A percentile compares a stretch with the other conserved stretches of the same genome.
phyloP scores from a whole-genome alignment of 2,329 filamentous ascomycete genomes.

The Cladosporium sp. region DNA sequence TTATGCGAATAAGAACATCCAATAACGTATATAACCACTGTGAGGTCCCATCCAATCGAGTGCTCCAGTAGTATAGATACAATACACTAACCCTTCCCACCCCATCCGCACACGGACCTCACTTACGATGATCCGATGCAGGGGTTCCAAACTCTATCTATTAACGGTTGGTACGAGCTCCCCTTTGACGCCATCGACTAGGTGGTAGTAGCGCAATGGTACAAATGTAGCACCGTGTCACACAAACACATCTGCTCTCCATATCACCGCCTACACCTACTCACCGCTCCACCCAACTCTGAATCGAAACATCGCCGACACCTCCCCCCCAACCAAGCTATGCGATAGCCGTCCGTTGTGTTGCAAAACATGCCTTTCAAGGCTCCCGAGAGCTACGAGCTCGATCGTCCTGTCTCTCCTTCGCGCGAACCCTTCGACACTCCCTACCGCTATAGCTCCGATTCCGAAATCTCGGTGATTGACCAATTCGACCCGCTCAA shows the following conservation, averaged over 20 bases:
- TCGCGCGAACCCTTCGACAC: conserved; percentile 10
- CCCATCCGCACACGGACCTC: neutral
- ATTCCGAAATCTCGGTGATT: conserved; percentile 22
- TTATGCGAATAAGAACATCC: too few species aligned
- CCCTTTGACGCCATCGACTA: neutral
- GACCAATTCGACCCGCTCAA: conserved; percentile 46
- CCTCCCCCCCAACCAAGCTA: neutral
- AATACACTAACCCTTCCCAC: neutral
- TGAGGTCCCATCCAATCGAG: too few species aligned
- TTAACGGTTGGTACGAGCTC: conserved; percentile 8
- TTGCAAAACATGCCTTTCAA: conserved; percentile 24
- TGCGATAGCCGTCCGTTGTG: neutral
- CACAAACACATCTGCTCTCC: neutral
- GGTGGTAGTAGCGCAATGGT: neutral
- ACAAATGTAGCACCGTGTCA: neutral
- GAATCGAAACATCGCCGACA: neutral
- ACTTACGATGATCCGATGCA: neutral
- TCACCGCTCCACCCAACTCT: neutral
- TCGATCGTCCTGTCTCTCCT: conserved; percentile 21
- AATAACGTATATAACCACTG: too few species aligned
- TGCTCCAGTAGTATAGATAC: too few species aligned
- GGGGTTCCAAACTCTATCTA: neutral
- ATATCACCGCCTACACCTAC: neutral
- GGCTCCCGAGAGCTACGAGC: conserved; percentile 27
- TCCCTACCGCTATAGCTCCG: conserved; percentile 16